Base-by-base conservation (phyloP, 2,329 filamentous ascomycete genomes). In the Curvularia lunata region DNA sequence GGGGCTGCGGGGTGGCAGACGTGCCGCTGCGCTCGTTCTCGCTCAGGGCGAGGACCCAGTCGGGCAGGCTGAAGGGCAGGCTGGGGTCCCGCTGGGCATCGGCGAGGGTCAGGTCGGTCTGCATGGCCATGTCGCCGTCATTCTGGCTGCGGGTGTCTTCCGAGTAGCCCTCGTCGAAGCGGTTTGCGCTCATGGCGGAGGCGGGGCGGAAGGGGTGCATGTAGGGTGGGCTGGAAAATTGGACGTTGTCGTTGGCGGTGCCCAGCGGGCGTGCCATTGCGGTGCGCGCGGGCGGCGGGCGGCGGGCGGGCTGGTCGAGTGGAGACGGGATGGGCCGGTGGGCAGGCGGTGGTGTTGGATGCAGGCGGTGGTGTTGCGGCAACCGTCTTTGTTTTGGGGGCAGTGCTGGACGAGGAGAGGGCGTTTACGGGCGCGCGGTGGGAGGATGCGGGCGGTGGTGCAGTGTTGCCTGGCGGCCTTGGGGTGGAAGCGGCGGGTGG, bases 111-210 rank as follows among this genome's bases (percentile, higher is more conserved):
- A 66, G 64, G 58, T 78, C 78, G 23, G 69, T 67, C 53, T 75
- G 67, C 73, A 77, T 74, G 41, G 75, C 65, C 65, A 73, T 70
- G 48, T 81, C 80, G 63, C 75, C 76, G 34, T 75, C 80, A 56
- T 71, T 75, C 63, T 80, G 78, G 63, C 80, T 86, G 59, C 81
- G 77, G 2, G 83, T 85, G 48, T 93, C 91, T 74, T 95, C 91
- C 5, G 91, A 93, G 75, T 95, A 96, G 69, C 92, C 92, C 79
- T 96, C 92, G 79, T 96, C 91, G 57, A 92, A 84, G 48, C 71
- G 66, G 63, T 69, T 77, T 48, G 71, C 62, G 56, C 69, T 74
- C 71, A 76, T 77, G n/a, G 72, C 64, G 50, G 73, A 72, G 8
- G 69, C 65, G 46, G 74, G 69, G 37, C 73, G 70, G 66, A 76